Evolutionary conservation across 352 stramenopile genomes (phyloP).

Genomic region (Globisporangium middletonii): DNA sequence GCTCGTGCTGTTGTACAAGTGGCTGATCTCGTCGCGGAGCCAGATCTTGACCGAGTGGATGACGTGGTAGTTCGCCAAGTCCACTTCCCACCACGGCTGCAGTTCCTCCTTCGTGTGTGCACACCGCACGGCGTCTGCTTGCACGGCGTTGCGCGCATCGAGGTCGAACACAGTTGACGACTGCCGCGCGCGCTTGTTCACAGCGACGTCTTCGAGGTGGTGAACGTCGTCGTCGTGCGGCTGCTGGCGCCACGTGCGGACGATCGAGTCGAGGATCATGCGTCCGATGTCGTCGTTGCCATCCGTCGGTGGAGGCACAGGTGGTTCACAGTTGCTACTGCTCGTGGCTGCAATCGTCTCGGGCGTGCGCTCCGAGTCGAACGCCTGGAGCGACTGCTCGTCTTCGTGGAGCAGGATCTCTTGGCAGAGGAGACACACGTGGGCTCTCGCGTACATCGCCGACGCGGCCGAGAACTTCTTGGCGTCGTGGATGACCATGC

Average conservation of each 20-base stretch:
- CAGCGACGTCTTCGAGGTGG: conserved; percentile 29
- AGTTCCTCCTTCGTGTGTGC: conserved; percentile 43
- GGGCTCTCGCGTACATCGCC: conserved; percentile 28
- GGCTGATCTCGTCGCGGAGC: conserved; percentile 29
- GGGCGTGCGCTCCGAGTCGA: conserved; percentile 1
- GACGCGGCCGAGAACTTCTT: conserved; percentile 35
- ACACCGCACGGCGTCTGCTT: conserved; percentile 19
- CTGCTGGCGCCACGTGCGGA: conserved; percentile 24
- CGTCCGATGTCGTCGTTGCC: conserved; percentile 15
- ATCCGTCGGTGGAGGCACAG: neutral
- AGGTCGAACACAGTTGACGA: conserved; percentile 37
- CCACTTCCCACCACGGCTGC: conserved; percentile 54
- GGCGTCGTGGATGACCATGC: conserved; percentile 33
- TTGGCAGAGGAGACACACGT: conserved; percentile 37
- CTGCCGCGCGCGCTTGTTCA: conserved; percentile 34
- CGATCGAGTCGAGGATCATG: conserved; percentile 36
- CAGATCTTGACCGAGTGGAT: conserved; percentile 44
- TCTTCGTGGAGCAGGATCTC: conserved; percentile 36
- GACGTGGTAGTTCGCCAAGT: conserved; percentile 42
- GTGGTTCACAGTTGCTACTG: neutral
- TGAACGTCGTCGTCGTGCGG: conserved; percentile 7
- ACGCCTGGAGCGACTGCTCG: conserved; percentile 7
- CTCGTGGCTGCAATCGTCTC: neutral
- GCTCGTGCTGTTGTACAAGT: conserved; percentile 18
- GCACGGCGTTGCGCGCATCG: conserved; percentile 32